Evolutionary conservation across 805 yeast species (phyloP), one percentile per base, ranked within the genome.

Genomic region (Candida argentea): DNA sequence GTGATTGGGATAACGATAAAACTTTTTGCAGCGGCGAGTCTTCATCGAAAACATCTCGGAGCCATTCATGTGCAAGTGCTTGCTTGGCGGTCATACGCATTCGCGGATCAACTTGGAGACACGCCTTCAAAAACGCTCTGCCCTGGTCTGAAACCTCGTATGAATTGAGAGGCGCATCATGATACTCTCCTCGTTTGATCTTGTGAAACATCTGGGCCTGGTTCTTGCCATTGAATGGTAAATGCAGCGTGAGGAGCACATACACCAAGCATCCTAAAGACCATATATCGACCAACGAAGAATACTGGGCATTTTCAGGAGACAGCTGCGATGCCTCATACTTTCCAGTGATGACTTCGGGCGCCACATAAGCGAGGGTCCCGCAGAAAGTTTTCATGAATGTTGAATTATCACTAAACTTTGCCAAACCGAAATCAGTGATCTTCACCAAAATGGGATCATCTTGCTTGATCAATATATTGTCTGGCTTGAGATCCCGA

Each of bases 371-470:
- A 2, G 97, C 96, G 37, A 91, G 53, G 0, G 99, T 91, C 2
- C 99, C 99, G 57, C 99, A 91, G 44, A 91, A 91, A 0, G 99
- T 89, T 50, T 85, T 87, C 81, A 91, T 78, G 37, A 81, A 75
- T 2, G 94, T 74, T 6, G 86, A 80, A 29, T 75, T 76, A 33
- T 80, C 91, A 37, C 86, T 76, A 16, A 85, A 76, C 53, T 91
- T 91, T 0, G 98, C 98, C 25, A 91, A 61, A 0, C 99, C 99
- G 57, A 91, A 91, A 56, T 91, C 99, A 3, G 96, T 83, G 22
- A 91, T 82, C 48, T 91, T 91, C n/a, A 91, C 78, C 11, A 74
- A 51, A 4, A 87, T 91, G 1, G 96, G 97, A 45, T 84, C 91
- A 46, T 85, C 94, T 45, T 76, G 81, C 43, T 84, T 85, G 31